These are phyloP conservation scores for Lactifluus pinguis DNA, from an alignment of 768 basidiomycete genomes.

Conservation along the genomic window DNA sequence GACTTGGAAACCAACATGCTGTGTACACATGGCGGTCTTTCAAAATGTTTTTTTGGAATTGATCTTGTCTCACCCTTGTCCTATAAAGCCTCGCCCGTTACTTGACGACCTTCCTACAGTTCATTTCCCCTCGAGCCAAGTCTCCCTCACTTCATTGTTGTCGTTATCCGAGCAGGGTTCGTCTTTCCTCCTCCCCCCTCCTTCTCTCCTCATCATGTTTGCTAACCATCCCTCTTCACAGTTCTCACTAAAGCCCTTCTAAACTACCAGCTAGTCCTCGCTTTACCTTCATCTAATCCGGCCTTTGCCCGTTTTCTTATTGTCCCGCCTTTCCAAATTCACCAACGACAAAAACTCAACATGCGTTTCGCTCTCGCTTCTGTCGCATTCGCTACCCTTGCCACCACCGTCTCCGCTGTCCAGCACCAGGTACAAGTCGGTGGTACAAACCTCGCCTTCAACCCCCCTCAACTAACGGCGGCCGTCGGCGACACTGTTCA, in stretches of 20 bases:
- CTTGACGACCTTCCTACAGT: neutral
- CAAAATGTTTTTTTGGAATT: neutral
- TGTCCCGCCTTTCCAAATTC: neutral
- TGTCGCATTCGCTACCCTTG: conserved; percentile 10
- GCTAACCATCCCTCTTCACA: neutral
- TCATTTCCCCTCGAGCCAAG: conserved; percentile 22
- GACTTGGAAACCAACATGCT: conserved; percentile 2
- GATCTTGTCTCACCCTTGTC: neutral
- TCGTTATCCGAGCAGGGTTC: conserved; percentile 37
- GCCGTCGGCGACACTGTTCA: conserved; percentile 21
- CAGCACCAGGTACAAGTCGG: conserved; percentile 16
- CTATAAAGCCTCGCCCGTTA: neutral
- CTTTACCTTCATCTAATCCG: neutral
- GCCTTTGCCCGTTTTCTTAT: neutral
- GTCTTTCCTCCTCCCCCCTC: conserved; percentile 12
- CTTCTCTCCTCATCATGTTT: too few relatives aligned
- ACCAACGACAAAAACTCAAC: conserved; percentile 1
- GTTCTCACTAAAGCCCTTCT: conserved; percentile 18
- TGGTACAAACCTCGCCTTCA: conserved; percentile 1
- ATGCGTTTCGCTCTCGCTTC: conserved; percentile 16
- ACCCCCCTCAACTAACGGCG: conserved; percentile 17
- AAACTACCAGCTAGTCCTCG: neutral
- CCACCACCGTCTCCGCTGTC: conserved; percentile 2
- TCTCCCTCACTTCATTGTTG: conserved; percentile 29
- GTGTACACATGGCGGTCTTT: neutral